Evolutionary conservation across 176 grass and related monocot species (phyloP).

Genomic region (Oryza glumipatula): DNA sequence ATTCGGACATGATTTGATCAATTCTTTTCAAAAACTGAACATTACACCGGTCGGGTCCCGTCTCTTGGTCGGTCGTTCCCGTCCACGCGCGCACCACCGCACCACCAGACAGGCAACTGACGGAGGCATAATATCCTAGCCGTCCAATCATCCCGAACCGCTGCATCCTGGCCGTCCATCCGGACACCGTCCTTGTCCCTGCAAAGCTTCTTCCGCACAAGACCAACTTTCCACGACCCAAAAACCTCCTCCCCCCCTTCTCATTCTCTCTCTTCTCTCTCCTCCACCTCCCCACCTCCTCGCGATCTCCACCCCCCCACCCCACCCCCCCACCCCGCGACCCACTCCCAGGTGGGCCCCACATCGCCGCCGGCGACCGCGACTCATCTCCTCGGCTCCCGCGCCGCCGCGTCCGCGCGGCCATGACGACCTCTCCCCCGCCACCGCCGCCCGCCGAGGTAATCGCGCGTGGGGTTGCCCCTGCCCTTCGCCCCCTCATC

Average conservation of each 20-base stretch:
- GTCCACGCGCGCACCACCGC: background rate
- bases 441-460: slow-evolving; percentile 58
- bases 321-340: background rate
- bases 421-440: slow-evolving; percentile 72
- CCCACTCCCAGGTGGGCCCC: slow-evolving; percentile 19
- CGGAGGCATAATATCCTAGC: slow-evolving; percentile 17
- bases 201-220: slow-evolving; percentile 37
- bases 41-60: background rate
- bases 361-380: slow-evolving; percentile 51
- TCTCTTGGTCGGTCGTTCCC: background rate
- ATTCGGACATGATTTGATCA: too few species aligned
- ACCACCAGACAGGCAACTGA: too few species aligned
- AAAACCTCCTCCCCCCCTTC: slow-evolving; percentile 39
- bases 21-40: too few species aligned
- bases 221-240: slow-evolving; percentile 61
- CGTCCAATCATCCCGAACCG: background rate
- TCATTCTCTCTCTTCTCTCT: slow-evolving; percentile 11
- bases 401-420: background rate
- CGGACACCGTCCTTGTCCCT: slow-evolving; percentile 22
- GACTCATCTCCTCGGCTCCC: background rate
- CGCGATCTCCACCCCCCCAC: slow-evolving; percentile 53
- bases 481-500: background rate
- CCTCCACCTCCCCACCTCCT: slow-evolving; percentile 26
- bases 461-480: slow-evolving; percentile 7
- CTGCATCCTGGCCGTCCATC: slow-evolving; percentile 23